A percentile compares a stretch with the other conserved stretches of the same genome.
Evolutionary conservation across 2,329 filamentous ascomycete species (phyloP).

Genomic region (Scortechinia acanthostroma): DNA sequence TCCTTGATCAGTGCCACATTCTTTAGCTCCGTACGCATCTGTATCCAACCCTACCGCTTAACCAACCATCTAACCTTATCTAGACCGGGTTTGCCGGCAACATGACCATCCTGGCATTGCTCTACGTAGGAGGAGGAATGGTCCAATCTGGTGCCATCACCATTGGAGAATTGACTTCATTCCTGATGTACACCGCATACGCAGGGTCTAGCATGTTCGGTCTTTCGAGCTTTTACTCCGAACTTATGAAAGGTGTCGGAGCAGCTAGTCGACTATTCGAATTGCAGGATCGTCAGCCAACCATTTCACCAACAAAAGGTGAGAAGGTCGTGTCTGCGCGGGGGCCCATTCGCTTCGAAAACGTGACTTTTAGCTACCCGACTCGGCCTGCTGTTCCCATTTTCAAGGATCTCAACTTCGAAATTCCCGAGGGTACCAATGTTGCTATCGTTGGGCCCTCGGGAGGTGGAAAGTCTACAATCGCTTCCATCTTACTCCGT

Average conservation of each 20-base stretch:
- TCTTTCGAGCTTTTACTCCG: conserved; percentile 90
- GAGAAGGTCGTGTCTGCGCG: conserved; percentile 73
- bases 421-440: conserved; percentile 86
- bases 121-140: conserved; percentile 85
- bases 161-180: conserved; percentile 87
- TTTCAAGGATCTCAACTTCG: conserved; percentile 82
- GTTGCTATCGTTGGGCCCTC: conserved; percentile 95
- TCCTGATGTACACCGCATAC: conserved; percentile 96
- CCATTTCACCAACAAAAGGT: conserved; percentile 81
- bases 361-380: conserved; percentile 85
- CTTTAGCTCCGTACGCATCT: conserved; percentile 36
- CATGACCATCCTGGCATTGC: conserved; percentile 84
- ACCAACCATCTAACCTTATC: conserved; percentile 15
- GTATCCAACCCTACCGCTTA: background rate
- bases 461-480: conserved; percentile 91
- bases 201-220: conserved; percentile 82
- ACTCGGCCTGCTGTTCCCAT: conserved; percentile 87
- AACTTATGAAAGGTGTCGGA: conserved; percentile 97
- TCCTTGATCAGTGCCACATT: conserved; percentile 85
- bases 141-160: conserved; percentile 80
- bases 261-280: conserved; percentile 95
- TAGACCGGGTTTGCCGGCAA: conserved; percentile 88
- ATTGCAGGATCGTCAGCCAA: conserved; percentile 80
- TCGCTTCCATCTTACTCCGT: conserved; percentile 80
- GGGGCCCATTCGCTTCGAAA: conserved; percentile 79